Conservation (phyloP, 257 asterid genomes). For the Ophiorrhiza pumila region DNA sequence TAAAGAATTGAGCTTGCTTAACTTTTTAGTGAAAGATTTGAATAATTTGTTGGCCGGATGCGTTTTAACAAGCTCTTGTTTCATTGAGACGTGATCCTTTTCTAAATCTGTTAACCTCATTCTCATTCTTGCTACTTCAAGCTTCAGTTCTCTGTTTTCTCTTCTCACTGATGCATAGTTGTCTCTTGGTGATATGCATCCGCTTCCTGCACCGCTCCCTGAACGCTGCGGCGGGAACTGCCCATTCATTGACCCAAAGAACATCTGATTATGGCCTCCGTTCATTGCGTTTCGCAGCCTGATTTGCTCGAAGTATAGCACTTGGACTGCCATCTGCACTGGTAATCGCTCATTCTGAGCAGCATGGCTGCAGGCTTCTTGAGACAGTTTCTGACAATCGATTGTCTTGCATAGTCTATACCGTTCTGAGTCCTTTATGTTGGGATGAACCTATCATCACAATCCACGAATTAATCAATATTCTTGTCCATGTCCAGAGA, state of each 20-base stretch:
- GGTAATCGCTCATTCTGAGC: conserved; percentile 94
- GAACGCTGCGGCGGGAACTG: conserved; percentile 78
- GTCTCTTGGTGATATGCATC: conserved; percentile 92
- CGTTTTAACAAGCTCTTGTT: conserved; percentile 75
- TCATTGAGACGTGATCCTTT: conserved; percentile 90
- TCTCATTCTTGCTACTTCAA: conserved; percentile 92
- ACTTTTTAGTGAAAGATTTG: conserved; percentile 66
- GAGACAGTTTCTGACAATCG: conserved; percentile 79
- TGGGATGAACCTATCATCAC: conserved; percentile 72
- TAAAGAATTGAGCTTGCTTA: conserved; percentile 59
- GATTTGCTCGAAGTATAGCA: conserved; percentile 88
- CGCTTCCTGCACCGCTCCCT: conserved; percentile 87
- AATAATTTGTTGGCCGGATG: conserved; percentile 69
- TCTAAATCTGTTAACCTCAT: conserved; percentile 95
- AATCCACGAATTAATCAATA: neutral
- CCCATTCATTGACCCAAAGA: conserved; percentile 57
- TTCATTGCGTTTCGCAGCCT: conserved; percentile 90
- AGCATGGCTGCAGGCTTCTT: conserved; percentile 99
- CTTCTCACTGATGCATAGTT: conserved; percentile 94
- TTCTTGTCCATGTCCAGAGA: conserved; percentile 2
- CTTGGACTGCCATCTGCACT: conserved; percentile 95
- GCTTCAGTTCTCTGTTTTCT: conserved; percentile 88
- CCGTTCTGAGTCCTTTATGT: conserved; percentile 82
- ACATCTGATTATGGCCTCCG: conserved; percentile 61
- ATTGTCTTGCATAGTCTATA: conserved; percentile 84